Percentiles rank a stretch among this genome's conserved stretches.
These are phyloP conservation scores for Coniochaeta pulveracea DNA, from an alignment of 2,329 filamentous ascomycete species.

Conservation along the genomic window DNA sequence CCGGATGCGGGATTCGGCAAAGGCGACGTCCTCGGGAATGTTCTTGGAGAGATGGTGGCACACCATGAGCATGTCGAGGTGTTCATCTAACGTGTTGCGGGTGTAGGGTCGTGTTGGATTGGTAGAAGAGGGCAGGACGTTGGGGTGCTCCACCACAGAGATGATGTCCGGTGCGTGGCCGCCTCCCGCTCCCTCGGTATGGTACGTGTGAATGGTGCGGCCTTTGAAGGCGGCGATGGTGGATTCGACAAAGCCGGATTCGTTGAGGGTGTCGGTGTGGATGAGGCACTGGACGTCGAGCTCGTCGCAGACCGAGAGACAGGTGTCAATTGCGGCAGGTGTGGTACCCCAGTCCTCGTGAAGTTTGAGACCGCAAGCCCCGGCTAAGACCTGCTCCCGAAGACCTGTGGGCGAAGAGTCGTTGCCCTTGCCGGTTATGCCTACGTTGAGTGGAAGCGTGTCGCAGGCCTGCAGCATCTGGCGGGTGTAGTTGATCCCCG, in stretches of 20 bases:
- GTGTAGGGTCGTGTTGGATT: slow-evolving; percentile 91
- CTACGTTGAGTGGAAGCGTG: slow-evolving; percentile 70
- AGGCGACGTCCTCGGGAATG: slow-evolving; percentile 91
- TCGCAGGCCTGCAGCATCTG: slow-evolving; percentile 89
- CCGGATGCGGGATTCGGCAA: slow-evolving; percentile 87
- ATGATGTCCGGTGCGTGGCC: slow-evolving; percentile 96
- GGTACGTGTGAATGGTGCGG: slow-evolving; percentile 90
- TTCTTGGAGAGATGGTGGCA: slow-evolving; percentile 89
- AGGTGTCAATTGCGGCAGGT: slow-evolving; percentile 82
- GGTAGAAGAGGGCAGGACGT: slow-evolving; percentile 83
- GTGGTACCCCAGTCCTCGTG: slow-evolving; percentile 96
- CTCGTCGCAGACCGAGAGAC: slow-evolving; percentile 76
- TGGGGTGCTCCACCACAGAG: slow-evolving; percentile 75
- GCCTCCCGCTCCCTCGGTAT: slow-evolving; percentile 90
- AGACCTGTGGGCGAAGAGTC: slow-evolving; percentile 62
- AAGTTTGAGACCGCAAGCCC: slow-evolving; percentile 82
- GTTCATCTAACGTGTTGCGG: slow-evolving; percentile 85
- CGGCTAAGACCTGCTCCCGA: slow-evolving; percentile 69
- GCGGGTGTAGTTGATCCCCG: slow-evolving; percentile 69
- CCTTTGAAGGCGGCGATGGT: slow-evolving; percentile 77
- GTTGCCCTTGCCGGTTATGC: slow-evolving; percentile 90
- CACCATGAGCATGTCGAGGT: slow-evolving; percentile 97
- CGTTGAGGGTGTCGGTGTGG: slow-evolving; percentile 92
- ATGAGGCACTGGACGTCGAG: slow-evolving; percentile 89
- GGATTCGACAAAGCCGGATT: slow-evolving; percentile 92